Evolutionary conservation across 148 eudicot genomes (phyloP).

Genomic region (Amaranthus cruentus): DNA sequence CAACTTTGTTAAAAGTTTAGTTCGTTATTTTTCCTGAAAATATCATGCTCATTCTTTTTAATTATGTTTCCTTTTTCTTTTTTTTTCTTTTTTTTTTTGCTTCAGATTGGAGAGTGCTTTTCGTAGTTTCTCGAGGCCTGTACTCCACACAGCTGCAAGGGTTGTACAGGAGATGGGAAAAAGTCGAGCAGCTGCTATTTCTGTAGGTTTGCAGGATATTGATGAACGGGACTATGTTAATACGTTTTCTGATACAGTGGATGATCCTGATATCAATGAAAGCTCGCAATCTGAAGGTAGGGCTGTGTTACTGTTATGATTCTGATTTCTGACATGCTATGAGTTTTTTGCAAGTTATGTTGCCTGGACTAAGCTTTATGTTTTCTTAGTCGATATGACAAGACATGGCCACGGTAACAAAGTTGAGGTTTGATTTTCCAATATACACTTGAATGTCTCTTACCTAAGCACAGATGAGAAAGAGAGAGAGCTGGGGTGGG

Average conservation of each 20-base stretch:
- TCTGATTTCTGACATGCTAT: constrained; percentile 5
- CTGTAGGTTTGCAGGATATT: constrained; percentile 85
- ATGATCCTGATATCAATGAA: constrained; percentile 63
- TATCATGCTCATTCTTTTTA: background rate
- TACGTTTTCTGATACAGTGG: constrained; percentile 55
- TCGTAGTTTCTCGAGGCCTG: constrained; percentile 90
- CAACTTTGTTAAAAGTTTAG: background rate
- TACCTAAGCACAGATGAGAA: no score
- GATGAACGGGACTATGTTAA: constrained; percentile 86
- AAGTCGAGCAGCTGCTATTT: constrained; percentile 99
- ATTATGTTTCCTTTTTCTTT: constrained; percentile 8
- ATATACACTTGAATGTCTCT: no score
- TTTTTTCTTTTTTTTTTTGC: constrained; percentile 17
- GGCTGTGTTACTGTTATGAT: background rate
- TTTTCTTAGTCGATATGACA: no score
- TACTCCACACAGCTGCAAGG: constrained; percentile 92
- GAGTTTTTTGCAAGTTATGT: background rate
- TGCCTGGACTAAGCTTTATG: no score
- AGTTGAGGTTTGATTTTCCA: no score
- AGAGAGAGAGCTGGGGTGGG: no score
- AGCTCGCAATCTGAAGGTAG: constrained; percentile 78
- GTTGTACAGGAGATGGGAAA: constrained; percentile 99
- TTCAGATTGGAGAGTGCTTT: constrained; percentile 91
- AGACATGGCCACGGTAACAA: no score
- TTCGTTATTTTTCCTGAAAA: background rate